Percentiles rank a stretch among this genome's conserved stretches.
These are phyloP conservation scores for Amyloporia xantha DNA, from an alignment of 768 basidiomycete species.

Conservation along the genomic window DNA sequence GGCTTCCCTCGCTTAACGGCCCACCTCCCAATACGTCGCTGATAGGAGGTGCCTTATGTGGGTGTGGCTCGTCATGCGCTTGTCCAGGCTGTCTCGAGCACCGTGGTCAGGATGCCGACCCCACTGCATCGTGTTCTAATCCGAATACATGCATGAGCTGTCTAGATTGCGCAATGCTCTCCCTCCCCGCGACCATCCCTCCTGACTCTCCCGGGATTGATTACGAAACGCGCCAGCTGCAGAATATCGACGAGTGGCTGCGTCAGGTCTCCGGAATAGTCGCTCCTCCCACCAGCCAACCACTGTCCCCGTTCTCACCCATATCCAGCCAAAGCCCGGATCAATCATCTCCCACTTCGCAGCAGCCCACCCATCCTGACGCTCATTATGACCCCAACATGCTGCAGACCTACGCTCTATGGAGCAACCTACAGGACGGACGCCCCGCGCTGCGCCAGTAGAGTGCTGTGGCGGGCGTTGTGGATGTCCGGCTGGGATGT, in stretches of 20 bases:
- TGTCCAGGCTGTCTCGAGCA: conserved; percentile 64
- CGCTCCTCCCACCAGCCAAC: conserved; percentile 22
- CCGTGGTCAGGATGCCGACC: conserved; percentile 22
- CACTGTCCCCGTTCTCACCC: not conserved
- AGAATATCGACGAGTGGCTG: conserved; percentile 55
- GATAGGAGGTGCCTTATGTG: conserved; percentile 47
- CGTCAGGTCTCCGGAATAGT: conserved; percentile 36
- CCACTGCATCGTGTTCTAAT: conserved; percentile 25
- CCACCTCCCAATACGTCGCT: conserved; percentile 13
- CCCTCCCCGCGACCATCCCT: conserved; percentile 37
- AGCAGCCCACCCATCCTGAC: conserved; percentile 3
- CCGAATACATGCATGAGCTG: conserved; percentile 41
- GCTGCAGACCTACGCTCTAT: conserved; percentile 15
- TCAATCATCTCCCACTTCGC: not conserved
- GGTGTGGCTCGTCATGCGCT: conserved; percentile 55
- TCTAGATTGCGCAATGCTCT: conserved; percentile 57
- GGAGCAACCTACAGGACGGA: conserved; percentile 10
- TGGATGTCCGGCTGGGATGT: conserved; percentile 26
- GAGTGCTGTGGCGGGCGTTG: conserved; percentile 29
- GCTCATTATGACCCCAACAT: conserved; percentile 12
- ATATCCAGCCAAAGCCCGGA: not conserved
- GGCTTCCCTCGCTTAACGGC: conserved; percentile 5
- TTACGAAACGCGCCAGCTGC: conserved; percentile 32
- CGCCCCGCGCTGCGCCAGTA: conserved; percentile 9
- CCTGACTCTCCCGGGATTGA: conserved; percentile 37